A percentile compares a stretch with the other conserved stretches of the same genome.
These are phyloP conservation scores for Tephrocybe sp. DNA, from an alignment of 768 basidiomycete genomes.

Conservation along the genomic window DNA sequence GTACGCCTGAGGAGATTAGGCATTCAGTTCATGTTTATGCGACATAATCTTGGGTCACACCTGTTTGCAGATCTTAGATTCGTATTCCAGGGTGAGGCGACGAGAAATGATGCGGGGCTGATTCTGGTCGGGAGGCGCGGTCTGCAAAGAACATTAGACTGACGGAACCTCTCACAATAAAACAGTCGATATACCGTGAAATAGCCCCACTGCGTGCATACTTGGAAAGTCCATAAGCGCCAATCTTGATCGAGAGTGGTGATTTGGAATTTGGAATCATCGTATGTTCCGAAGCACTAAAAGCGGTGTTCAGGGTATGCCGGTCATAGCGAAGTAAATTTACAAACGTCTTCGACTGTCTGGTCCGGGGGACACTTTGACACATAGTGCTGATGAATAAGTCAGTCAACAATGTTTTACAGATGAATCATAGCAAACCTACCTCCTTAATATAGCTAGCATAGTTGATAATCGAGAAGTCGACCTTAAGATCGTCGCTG, in stretches of 20 bases:
- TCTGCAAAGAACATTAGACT: conserved; percentile 34
- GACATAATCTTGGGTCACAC: conserved; percentile 23
- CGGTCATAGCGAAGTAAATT: neutral
- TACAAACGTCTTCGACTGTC: conserved; percentile 31
- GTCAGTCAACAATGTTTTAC: neutral
- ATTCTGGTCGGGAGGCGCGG: conserved; percentile 68
- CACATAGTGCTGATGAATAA: conserved; percentile 43
- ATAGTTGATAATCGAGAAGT: conserved; percentile 67
- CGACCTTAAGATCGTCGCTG: conserved; percentile 44
- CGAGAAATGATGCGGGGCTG: conserved; percentile 78
- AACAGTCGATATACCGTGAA: conserved; percentile 55
- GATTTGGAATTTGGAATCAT: conserved; percentile 62
- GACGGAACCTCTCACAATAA: neutral
- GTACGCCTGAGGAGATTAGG: conserved; percentile 49
- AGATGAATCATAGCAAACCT: conserved; percentile 9
- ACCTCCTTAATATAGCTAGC: conserved; percentile 76
- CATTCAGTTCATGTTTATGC: neutral
- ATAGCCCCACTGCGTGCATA: conserved; percentile 96
- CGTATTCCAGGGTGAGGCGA: conserved; percentile 69
- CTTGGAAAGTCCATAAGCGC: conserved; percentile 89
- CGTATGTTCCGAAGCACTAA: conserved; percentile 85
- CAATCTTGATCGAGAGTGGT: conserved; percentile 69
- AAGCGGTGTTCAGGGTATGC: neutral
- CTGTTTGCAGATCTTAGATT: conserved; percentile 65
- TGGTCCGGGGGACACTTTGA: conserved; percentile 50